Conservation (phyloP, 2,329 filamentous ascomycete genomes). For the Claviceps monticola region DNA sequence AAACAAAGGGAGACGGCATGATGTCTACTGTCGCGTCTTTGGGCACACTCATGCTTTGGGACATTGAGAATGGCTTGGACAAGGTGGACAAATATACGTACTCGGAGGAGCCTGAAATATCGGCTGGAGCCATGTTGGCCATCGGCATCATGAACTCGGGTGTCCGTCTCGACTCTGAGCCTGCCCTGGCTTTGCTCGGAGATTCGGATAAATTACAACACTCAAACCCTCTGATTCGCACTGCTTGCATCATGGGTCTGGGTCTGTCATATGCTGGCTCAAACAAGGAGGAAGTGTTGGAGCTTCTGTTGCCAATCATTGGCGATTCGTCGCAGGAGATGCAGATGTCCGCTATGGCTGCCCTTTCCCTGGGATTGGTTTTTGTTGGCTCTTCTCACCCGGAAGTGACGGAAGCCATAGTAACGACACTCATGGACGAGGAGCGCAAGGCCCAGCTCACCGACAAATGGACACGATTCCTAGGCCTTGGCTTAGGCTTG, state of each 20-base stretch:
- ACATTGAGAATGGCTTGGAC: slow-evolving; percentile 81
- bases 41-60: slow-evolving; percentile 84
- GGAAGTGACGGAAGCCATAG: slow-evolving; percentile 82
- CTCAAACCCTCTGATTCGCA: slow-evolving; percentile 63
- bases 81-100: slow-evolving; percentile 94
- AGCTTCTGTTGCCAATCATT: slow-evolving; percentile 75
- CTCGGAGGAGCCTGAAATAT: slow-evolving; percentile 62
- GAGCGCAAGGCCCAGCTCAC: slow-evolving; percentile 82
- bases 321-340: slow-evolving; percentile 74
- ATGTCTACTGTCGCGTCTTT: slow-evolving; percentile 89
- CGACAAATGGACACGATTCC: slow-evolving; percentile 96
- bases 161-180: slow-evolving; percentile 78
- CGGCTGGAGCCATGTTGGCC: slow-evolving; percentile 81
- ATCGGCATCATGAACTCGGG: slow-evolving; percentile 95
- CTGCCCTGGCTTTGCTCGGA: slow-evolving; percentile 72
- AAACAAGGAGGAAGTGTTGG: slow-evolving; percentile 78
- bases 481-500: slow-evolving; percentile 83
- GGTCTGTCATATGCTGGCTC: slow-evolving; percentile 91
- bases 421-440: slow-evolving; percentile 86
- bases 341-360: slow-evolving; percentile 94
- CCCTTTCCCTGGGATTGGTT: slow-evolving; percentile 75
- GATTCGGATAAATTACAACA: slow-evolving; percentile 68
- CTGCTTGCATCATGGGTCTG: slow-evolving; percentile 88
- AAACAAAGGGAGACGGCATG: slow-evolving; percentile 97
- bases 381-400: slow-evolving; percentile 88